A percentile compares a stretch with the other conserved stretches of the same genome.
Evolutionary conservation across 1,139 yeast genomes (phyloP).

Genomic region (Hemisphaericaspora lyxosophila): DNA sequence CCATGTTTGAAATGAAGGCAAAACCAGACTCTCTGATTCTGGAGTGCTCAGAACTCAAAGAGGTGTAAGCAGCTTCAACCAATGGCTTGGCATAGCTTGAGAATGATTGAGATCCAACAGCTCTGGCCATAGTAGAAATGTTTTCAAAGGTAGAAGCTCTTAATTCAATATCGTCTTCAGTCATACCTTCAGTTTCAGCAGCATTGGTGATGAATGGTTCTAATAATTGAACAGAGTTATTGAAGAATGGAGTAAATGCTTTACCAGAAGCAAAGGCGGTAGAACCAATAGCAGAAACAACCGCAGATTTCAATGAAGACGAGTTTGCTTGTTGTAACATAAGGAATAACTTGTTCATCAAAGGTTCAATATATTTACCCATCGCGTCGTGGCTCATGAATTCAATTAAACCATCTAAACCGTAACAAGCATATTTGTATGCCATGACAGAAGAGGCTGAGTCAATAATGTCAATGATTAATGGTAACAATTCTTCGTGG

Average conservation of each 20-base stretch:
- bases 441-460: constrained; percentile 79
- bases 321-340: constrained; percentile 73
- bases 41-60: constrained; percentile 74
- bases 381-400: constrained; percentile 87
- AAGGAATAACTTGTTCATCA: constrained; percentile 84
- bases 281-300: constrained; percentile 95
- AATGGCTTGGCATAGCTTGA: constrained; percentile 84
- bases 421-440: constrained; percentile 87
- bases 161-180: constrained; percentile 78
- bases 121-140: constrained; percentile 92
- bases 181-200: constrained; percentile 65
- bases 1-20: constrained; percentile 92
- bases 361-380: constrained; percentile 76
- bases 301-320: constrained; percentile 74
- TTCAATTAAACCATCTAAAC: constrained; percentile 89
- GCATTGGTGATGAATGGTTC: constrained; percentile 75
- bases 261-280: constrained; percentile 95
- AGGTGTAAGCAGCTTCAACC: constrained; percentile 82
- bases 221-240: constrained; percentile 72
- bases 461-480: constrained; percentile 84
- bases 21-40: constrained; percentile 94
- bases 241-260: constrained; percentile 81
- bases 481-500: constrained; percentile 80
- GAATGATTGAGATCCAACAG: constrained; percentile 90
- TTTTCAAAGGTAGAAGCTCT: constrained; percentile 92